Base-by-base conservation (phyloP, 169 alveolate genomes). In the Theileria annulata region DNA sequence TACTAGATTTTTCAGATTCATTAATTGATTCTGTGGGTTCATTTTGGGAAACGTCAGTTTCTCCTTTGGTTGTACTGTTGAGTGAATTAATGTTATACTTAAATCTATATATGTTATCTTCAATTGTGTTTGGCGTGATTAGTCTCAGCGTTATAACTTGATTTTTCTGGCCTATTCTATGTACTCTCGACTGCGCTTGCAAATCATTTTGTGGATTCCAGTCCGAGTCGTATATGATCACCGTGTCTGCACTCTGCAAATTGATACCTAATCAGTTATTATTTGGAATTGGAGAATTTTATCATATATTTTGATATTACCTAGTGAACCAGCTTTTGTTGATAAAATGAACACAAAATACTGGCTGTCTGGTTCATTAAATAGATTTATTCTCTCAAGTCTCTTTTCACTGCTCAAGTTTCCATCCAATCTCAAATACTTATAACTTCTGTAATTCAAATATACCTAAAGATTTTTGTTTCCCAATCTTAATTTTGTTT, bases 191-290 rank as follows among this genome's bases (percentile, higher is more conserved):
- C 72, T 96, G 94, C 3, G 99, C 99, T 72, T 97, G 96, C 42
- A 93, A 92, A 88, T 97, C 99, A 95, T 95, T 95, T 83, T 94
- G 94, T 15, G 97, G 98, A 75, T 96, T 96, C 99, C 99, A 97
- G 79, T 97, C 99, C 70, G 96, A 95, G 88, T 97, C 99, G 83
- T 95, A 97, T 77, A 97, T 95, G 47, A 97, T 95, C 15, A 97
- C 99, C 10, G 99, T 96, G 84, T 97, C 99, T 17, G 99, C 99
- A 27, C 96, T 95, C 21, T 97, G 96, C 48, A 97, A 87, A 66
- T 95, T 97, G 37, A 97, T 95, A 28, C 99, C 99, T 56, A 56
- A 21, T 21, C 8, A 56, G 9, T 15, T 8, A 21, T 56, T 21
- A 21, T 21, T 56, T 0, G 0, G 66, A 21, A 21, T 3, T 56